Percentiles rank a stretch among this genome's conserved stretches.
phyloP scores from a whole-genome alignment of 768 basidiomycete genomes.

The Leucocoprinus leucothites region DNA sequence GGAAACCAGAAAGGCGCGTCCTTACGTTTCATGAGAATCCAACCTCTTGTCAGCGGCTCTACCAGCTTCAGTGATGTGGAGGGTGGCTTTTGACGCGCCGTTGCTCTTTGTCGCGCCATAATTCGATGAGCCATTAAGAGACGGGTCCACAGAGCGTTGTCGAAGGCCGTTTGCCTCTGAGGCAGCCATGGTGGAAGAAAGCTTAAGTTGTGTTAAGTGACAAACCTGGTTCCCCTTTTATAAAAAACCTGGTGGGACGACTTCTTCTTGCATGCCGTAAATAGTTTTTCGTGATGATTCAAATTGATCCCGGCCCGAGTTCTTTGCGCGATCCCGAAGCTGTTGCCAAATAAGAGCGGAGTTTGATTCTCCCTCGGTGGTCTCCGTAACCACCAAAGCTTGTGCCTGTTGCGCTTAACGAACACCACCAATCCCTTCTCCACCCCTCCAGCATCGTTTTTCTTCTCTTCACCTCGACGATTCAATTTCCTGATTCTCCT shows the following conservation, averaged over 20 bases:
- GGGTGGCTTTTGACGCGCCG: slow-evolving; percentile 17
- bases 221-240: not conserved
- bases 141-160: slow-evolving; percentile 14
- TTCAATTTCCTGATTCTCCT: not conserved
- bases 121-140: no score
- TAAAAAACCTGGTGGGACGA: slow-evolving; percentile 19
- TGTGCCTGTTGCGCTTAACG: not conserved
- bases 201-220: not conserved
- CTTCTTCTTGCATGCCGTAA: no score
- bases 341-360: no score
- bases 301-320: no score
- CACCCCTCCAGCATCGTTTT: not conserved
- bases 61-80: slow-evolving; percentile 64
- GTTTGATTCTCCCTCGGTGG: not conserved
- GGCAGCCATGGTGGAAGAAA: slow-evolving; percentile 12
- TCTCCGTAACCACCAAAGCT: not conserved
- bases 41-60: slow-evolving; percentile 69
- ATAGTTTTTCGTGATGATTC: no score
- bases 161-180: slow-evolving; percentile 11
- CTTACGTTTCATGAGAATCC: slow-evolving; percentile 64
- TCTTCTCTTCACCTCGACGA: slow-evolving; percentile 3
- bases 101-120: slow-evolving; percentile 19
- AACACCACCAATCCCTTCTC: not conserved
- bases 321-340: no score
- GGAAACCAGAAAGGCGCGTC: slow-evolving; percentile 7